Base-by-base conservation (phyloP, 2,329 filamentous ascomycete genomes). In the Chaetomium strumarium region DNA sequence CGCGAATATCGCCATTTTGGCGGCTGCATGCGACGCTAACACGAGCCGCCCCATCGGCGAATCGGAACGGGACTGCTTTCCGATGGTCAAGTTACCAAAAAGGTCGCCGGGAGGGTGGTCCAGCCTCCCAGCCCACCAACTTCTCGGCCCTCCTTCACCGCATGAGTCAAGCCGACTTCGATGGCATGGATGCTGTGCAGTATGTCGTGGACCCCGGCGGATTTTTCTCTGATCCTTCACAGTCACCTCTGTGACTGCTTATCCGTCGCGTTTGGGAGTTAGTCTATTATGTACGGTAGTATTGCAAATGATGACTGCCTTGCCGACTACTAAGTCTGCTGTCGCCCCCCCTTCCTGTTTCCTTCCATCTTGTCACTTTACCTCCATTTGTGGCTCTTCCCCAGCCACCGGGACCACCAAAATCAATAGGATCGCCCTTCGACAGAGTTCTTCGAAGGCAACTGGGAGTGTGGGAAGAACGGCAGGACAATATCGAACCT, bases 91-190 rank as follows among this genome's bases (percentile, higher is more conserved):
- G 2, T 30, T 13, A 7, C 24, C 24, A 24, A 24, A 24, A 24
- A 24, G 24, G 4, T 24, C 24, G 24, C 24, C 24, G 24, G 7
- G 24, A 24, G 24, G 24, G 24, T 7, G 24, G 24, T 24, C 24
- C 24, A 24, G n/a, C n/a, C n/a, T n/a, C n/a, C n/a, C n/a, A n/a
- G n/a, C n/a, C n/a, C n/a, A n/a, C n/a, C n/a, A n/a, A n/a, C n/a
- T n/a, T n/a, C n/a, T n/a, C n/a, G n/a, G n/a, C n/a, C n/a, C n/a
- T n/a, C 24, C 46, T 46, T 58, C 54, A 53, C 57, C 55, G 57
- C 47, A 45, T 57, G 57, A 59, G 57, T 59, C 57, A 59, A 55
- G n/a, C 42, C 30, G 24, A 24, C 31, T 38, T 33, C 16, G 16
- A 30, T n/a, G 30, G 17, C 37, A 29, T 16, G 20, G 19, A 43